Evolutionary conservation across 2,329 filamentous ascomycete species (phyloP), one percentile per base, ranked within the genome.

Genomic region (Herpomyces periplanetae): DNA sequence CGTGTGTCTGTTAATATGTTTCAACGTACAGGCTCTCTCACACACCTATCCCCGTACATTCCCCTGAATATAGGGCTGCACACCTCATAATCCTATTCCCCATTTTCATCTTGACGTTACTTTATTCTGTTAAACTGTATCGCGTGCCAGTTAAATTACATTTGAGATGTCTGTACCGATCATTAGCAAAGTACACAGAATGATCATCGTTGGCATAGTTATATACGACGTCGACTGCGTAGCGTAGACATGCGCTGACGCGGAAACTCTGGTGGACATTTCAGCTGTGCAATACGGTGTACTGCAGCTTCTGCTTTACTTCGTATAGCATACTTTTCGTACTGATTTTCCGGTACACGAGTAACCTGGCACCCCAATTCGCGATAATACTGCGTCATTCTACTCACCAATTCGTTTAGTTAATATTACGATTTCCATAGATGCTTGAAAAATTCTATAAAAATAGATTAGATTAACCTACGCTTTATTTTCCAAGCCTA

Each of bases 261-360:
- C 1, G 75, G 80, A 34, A 88, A 88, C 23, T 59, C 49, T 17
- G 88, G 42, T 3, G 80, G 80, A 25, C 88, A 37, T 28, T 49
- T 53, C 30, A 91, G 41, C 28, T 56, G 56, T 6, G 64, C 71
- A 19, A 73, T 41, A 23, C 39, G 48, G 24, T 56, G 54, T 21
- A 53, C 53, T 9, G 38, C 36, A 3, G 47, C 49, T 30, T 54
- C 47, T 2, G 51, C 51, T 33, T 57, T 58, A 13, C 49, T 51
- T 5, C 13, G 6, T 27, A 57, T 47, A 22, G 51, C 45, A 27
- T 45, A 40, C 34, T 48, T 53, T 12, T 35, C 33, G 18, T 36
- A 32, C 21, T 51, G 45, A 8, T 32, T 34, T 19, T 47, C 46
- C 3, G 41, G 44, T 6, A 45, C 37, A 11, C 34, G 26, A 8